Conservation (phyloP, 2,329 filamentous ascomycete species). For the Trichophyton rubrum region DNA sequence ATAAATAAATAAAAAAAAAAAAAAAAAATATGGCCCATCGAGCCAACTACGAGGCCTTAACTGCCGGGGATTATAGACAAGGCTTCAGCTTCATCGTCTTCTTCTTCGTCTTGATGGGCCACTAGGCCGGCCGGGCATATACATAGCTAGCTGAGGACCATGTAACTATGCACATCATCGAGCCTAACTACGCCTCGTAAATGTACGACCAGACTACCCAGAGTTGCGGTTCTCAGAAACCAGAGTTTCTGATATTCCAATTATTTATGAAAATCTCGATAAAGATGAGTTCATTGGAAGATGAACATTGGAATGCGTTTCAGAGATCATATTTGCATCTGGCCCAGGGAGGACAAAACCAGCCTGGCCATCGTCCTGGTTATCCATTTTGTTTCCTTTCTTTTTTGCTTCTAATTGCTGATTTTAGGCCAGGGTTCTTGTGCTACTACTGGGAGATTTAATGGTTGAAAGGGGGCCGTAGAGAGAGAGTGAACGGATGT, state of each 20-base stretch:
- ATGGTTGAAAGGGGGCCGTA: background rate
- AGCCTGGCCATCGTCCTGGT: background rate
- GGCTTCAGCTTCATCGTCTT: background rate
- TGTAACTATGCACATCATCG: no score
- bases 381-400: background rate
- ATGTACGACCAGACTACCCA: background rate
- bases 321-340: conserved; percentile 1
- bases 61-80: background rate
- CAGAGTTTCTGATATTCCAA: background rate
- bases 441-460: background rate
- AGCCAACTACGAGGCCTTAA: background rate
- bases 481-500: no score
- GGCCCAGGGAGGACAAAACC: background rate
- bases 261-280: background rate
- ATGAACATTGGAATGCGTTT: background rate
- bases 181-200: background rate
- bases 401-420: background rate
- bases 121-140: no score
- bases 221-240: background rate
- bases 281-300: background rate
- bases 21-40: no score
- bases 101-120: no score
- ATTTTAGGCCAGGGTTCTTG: background rate
- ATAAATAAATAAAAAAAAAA: no score
- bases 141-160: background rate